A percentile compares a stretch with the other conserved stretches of the same genome.
These are phyloP conservation scores for Talaromyces sp. DNA, from an alignment of 2,329 filamentous ascomycete species.

Conservation along the genomic window DNA sequence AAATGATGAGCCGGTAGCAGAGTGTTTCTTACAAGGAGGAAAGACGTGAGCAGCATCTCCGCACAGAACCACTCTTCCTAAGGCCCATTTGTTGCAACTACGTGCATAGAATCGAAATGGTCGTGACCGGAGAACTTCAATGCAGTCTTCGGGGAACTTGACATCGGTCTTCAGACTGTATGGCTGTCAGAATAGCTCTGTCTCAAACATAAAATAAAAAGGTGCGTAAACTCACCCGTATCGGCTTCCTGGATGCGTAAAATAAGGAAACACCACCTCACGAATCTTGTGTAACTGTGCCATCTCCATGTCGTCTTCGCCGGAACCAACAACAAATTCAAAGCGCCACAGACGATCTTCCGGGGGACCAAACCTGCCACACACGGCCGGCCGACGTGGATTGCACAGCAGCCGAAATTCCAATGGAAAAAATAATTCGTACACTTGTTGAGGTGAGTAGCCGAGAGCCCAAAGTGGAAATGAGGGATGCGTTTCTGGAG, in stretches of 20 bases:
- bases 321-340: slow-evolving; percentile 30
- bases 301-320: slow-evolving; percentile 25
- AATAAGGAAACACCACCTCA: not conserved
- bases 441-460: slow-evolving; percentile 42
- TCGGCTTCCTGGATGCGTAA: not conserved
- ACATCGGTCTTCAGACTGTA: not conserved
- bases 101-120: not conserved
- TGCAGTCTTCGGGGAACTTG: not conserved
- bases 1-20: not conserved
- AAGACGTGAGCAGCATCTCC: slow-evolving; percentile 7
- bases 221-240: not conserved
- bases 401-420: slow-evolving; percentile 43
- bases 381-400: slow-evolving; percentile 37
- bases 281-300: not conserved
- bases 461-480: slow-evolving; percentile 46
- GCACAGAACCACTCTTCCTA: not conserved
- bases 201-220: not conserved
- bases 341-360: slow-evolving; percentile 41
- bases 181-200: not conserved
- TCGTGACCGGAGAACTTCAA: not conserved
- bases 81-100: not conserved
- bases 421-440: slow-evolving; percentile 44
- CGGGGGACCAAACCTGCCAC: slow-evolving; percentile 40
- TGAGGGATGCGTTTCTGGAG: slow-evolving; percentile 41
- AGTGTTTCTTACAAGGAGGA: not conserved